These are phyloP conservation scores for Citrus australasica DNA, from an alignment of 345 rosid genomes.

Conservation along the genomic window DNA sequence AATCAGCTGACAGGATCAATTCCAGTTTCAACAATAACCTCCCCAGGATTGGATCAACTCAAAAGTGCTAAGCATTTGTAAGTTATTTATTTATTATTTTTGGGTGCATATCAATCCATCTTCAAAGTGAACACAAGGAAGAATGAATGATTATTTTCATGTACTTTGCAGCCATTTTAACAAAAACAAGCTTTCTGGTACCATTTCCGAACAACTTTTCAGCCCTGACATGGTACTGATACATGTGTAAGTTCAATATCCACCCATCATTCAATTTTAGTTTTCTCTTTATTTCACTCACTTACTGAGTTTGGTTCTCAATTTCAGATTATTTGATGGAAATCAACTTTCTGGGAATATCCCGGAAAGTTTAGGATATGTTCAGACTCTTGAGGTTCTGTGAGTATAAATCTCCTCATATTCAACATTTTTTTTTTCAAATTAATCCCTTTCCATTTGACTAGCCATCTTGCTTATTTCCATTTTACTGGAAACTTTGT, in stretches of 20 bases:
- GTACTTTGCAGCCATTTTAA: slow-evolving; percentile 75
- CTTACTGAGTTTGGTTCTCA: slow-evolving; percentile 5
- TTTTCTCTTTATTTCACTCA: not conserved
- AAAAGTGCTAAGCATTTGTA: slow-evolving; percentile 85
- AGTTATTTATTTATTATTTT: slow-evolving; percentile 14
- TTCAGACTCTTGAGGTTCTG: slow-evolving; percentile 95
- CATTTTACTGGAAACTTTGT: slow-evolving; percentile 3
- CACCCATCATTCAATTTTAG: not conserved
- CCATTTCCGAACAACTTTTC: slow-evolving; percentile 65
- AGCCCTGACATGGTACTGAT: slow-evolving; percentile 70
- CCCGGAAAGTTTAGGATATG: slow-evolving; percentile 60
- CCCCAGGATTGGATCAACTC: slow-evolving; percentile 79
- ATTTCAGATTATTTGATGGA: slow-evolving; percentile 70
- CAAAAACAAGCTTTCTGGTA: slow-evolving; percentile 86
- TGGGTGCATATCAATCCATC: not conserved
- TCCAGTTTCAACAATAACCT: slow-evolving; percentile 54
- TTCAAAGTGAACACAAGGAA: not conserved
- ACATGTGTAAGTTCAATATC: slow-evolving; percentile 67
- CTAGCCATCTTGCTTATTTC: not conserved
- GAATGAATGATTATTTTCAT: slow-evolving; percentile 4
- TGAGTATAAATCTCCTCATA: slow-evolving; percentile 43
- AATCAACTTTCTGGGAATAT: slow-evolving; percentile 66
- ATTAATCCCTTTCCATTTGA: not conserved
- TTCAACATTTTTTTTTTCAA: not conserved
- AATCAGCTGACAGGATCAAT: slow-evolving; percentile 75